phyloP scores from a whole-genome alignment of 2,329 filamentous ascomycete species.

The Albophoma yamanashiensis region DNA sequence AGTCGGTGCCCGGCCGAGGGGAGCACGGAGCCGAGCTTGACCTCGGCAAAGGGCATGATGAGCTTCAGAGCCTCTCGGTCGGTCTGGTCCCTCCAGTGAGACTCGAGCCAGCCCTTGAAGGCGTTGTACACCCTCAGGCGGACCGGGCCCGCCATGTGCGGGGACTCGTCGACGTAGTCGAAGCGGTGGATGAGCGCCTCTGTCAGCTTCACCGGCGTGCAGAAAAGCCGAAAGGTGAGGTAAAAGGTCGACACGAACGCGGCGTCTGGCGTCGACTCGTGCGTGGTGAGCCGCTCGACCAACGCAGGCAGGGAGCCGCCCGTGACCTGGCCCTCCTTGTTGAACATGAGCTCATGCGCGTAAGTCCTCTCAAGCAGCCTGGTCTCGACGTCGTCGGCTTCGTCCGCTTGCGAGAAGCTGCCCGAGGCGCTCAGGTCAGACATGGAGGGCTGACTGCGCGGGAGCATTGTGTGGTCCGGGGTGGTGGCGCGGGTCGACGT shows the following conservation, averaged over 20 bases:
- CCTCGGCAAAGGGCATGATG: constrained; percentile 72
- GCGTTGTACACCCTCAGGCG: constrained; percentile 89
- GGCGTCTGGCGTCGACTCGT: constrained; percentile 84
- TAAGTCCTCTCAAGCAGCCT: constrained; percentile 86
- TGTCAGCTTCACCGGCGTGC: constrained; percentile 67
- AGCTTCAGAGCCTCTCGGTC: constrained; percentile 66
- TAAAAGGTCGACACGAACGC: constrained; percentile 93
- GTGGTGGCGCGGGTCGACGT: constrained; percentile 83
- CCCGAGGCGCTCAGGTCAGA: constrained; percentile 58
- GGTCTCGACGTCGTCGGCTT: constrained; percentile 68
- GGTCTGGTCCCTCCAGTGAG: constrained; percentile 78
- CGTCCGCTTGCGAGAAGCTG: constrained; percentile 59
- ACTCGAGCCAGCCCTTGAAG: constrained; percentile 95
- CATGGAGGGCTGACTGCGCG: constrained; percentile 49
- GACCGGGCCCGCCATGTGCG: constrained; percentile 65
- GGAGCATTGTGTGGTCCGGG: constrained; percentile 52
- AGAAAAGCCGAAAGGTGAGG: constrained; percentile 90
- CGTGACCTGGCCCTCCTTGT: constrained; percentile 90
- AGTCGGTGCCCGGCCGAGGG: constrained; percentile 74
- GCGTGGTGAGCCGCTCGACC: constrained; percentile 87
- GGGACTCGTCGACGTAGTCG: constrained; percentile 76
- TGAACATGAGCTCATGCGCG: constrained; percentile 83
- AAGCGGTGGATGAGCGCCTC: constrained; percentile 82
- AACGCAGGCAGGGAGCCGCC: constrained; percentile 84
- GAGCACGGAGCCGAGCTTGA: constrained; percentile 55